Evolutionary conservation across 352 stramenopile genomes (phyloP).

Genomic region (Phytophthora pisi): DNA sequence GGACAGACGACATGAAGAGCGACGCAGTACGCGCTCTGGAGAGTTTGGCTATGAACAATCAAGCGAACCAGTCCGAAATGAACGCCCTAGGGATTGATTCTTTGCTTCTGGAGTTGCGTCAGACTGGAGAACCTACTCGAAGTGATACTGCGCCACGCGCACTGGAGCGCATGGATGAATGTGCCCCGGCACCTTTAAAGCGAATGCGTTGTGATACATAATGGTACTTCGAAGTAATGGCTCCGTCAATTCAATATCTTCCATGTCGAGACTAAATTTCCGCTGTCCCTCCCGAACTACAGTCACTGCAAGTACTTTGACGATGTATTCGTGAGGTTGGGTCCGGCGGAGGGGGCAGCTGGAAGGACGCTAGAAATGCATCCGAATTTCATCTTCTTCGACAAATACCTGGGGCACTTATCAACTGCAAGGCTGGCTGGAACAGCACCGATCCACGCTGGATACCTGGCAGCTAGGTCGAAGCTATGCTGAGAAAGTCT

Average conservation of each 20-base stretch:
- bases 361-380: background rate
- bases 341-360: background rate
- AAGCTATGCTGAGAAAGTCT: background rate
- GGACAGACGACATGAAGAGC: background rate
- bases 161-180: background rate
- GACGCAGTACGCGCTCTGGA: background rate
- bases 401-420: background rate
- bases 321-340: conserved; percentile 4
- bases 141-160: background rate
- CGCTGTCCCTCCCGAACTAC: too few relatives aligned
- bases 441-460: conserved; percentile 3
- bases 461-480: conserved; percentile 1
- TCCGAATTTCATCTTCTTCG: conserved; percentile 12
- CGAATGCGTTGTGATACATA: background rate
- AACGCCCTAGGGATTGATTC: background rate
- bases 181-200: background rate
- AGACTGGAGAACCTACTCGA: background rate
- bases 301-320: background rate
- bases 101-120: background rate
- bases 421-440: conserved; percentile 8
- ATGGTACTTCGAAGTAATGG: too few relatives aligned
- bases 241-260: too few relatives aligned
- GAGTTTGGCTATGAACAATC: background rate
- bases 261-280: background rate
- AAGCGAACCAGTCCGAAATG: background rate